Evolutionary conservation across 2,329 filamentous ascomycete genomes (phyloP).

Genomic region (Aphanoascus verrucosus): DNA sequence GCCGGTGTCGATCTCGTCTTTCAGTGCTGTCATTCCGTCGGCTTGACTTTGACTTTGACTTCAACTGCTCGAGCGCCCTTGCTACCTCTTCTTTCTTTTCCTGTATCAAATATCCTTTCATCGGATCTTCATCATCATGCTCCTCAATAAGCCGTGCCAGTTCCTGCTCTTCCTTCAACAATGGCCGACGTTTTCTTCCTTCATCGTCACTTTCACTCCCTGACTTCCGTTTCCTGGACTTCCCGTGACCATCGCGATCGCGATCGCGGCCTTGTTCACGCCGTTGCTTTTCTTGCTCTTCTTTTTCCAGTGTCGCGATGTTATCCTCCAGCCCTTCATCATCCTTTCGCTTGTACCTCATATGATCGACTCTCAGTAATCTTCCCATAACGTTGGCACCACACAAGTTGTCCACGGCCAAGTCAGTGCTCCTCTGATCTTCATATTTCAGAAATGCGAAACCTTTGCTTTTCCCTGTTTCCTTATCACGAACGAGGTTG

Average conservation of each 20-base stretch:
- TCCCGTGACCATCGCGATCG: background rate
- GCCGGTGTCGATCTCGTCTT: slow-evolving; percentile 34
- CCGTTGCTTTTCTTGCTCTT: slow-evolving; percentile 33
- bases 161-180: slow-evolving; percentile 73
- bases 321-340: slow-evolving; percentile 47
- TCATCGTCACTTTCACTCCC: slow-evolving; percentile 41
- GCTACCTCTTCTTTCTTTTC: slow-evolving; percentile 86
- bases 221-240: slow-evolving; percentile 18
- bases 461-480: slow-evolving; percentile 86
- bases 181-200: slow-evolving; percentile 43
- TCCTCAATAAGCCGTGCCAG: slow-evolving; percentile 62
- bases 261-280: slow-evolving; percentile 16
- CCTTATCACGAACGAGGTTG: slow-evolving; percentile 86
- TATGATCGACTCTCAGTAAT: slow-evolving; percentile 79
- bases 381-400: slow-evolving; percentile 74
- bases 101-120: slow-evolving; percentile 82
- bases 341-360: slow-evolving; percentile 78
- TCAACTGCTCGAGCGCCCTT: slow-evolving; percentile 49
- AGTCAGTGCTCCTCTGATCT: slow-evolving; percentile 87
- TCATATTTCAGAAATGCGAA: slow-evolving; percentile 98
- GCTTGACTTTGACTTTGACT: slow-evolving; percentile 25
- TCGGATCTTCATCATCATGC: slow-evolving; percentile 91
- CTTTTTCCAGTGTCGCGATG: slow-evolving; percentile 41
- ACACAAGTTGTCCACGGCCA: slow-evolving; percentile 91
- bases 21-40: slow-evolving; percentile 29